phyloP scores from a whole-genome alignment of 768 basidiomycete species.

The Pseudohyphozyma bogoriensis region DNA sequence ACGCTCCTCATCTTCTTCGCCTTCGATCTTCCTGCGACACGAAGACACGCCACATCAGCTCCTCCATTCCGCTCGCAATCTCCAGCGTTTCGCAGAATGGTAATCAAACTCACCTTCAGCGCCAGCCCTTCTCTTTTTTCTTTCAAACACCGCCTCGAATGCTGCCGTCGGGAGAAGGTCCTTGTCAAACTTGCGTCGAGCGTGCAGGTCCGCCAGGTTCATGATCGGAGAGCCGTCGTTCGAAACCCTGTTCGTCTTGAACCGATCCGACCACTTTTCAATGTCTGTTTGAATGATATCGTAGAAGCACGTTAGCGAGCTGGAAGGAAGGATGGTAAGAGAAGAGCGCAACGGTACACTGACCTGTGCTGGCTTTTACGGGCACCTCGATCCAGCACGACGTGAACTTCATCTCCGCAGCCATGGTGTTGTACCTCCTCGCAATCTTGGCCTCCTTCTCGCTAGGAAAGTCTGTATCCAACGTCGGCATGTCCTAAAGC shows the following conservation, averaged over 20 bases:
- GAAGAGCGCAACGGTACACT: not conserved
- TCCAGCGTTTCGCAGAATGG: no score
- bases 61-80: not conserved
- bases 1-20: not conserved
- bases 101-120: not conserved
- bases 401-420: constrained; percentile 18
- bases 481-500: constrained; percentile 1
- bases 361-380: constrained; percentile 14
- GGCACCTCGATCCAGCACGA: constrained; percentile 25
- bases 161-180: constrained; percentile 14
- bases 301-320: not conserved
- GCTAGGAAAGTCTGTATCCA: constrained; percentile 17
- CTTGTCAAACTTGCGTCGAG: constrained; percentile 4
- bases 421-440: constrained; percentile 13
- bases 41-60: not conserved
- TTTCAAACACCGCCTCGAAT: constrained; percentile 21
- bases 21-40: not conserved
- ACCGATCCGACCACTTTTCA: constrained; percentile 25
- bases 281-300: constrained; percentile 14
- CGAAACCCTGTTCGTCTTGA: constrained; percentile 10
- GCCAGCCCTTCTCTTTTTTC: not conserved
- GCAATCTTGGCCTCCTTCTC: constrained; percentile 17
- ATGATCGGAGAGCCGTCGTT: constrained; percentile 1
- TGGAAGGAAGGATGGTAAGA: not conserved
- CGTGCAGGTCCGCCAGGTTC: constrained; percentile 4